phyloP scores from a whole-genome alignment of 2,329 filamentous ascomycete genomes.

The Ophiostoma quercus region DNA sequence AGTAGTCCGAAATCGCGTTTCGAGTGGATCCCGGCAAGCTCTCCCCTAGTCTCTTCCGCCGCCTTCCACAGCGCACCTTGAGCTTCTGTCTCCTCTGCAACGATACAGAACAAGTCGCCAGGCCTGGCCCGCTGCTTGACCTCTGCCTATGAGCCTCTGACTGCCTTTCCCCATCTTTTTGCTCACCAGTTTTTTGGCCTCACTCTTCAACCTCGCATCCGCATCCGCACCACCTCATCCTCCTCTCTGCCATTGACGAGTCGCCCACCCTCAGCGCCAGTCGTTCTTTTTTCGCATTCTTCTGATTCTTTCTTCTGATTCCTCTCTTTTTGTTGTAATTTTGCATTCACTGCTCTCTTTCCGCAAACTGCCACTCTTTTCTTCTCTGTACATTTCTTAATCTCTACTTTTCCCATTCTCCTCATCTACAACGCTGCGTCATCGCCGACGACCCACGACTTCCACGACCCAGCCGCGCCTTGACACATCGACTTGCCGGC shows the following conservation, averaged over 20 bases:
- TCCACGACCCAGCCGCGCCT: not conserved
- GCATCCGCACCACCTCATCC: not conserved
- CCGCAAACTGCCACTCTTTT: not conserved
- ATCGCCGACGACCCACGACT: not conserved
- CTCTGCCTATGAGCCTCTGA: not conserved
- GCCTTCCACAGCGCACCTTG: conserved; percentile 6
- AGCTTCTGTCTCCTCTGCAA: not conserved
- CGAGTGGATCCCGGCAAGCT: not conserved
- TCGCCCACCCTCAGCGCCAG: conserved; percentile 1
- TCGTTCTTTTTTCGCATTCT: conserved; percentile 16
- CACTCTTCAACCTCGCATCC: not conserved
- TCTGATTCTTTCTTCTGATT: not conserved
- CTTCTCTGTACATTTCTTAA: not conserved
- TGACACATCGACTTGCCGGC: not conserved
- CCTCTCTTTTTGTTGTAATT: not conserved
- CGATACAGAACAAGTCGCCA: not conserved
- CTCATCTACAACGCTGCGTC: conserved; percentile 7
- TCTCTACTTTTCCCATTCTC: not conserved
- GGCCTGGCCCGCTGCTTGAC: not conserved
- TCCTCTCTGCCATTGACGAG: not conserved
- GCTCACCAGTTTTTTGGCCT: conserved; percentile 8
- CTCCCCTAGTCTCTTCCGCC: conserved; percentile 4
- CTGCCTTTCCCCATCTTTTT: not conserved
- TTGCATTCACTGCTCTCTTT: conserved; percentile 16
- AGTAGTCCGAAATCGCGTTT: conserved; percentile 5